These are phyloP conservation scores for Tympanopsis confertula DNA, from an alignment of 2,329 filamentous ascomycete genomes.

Conservation along the genomic window DNA sequence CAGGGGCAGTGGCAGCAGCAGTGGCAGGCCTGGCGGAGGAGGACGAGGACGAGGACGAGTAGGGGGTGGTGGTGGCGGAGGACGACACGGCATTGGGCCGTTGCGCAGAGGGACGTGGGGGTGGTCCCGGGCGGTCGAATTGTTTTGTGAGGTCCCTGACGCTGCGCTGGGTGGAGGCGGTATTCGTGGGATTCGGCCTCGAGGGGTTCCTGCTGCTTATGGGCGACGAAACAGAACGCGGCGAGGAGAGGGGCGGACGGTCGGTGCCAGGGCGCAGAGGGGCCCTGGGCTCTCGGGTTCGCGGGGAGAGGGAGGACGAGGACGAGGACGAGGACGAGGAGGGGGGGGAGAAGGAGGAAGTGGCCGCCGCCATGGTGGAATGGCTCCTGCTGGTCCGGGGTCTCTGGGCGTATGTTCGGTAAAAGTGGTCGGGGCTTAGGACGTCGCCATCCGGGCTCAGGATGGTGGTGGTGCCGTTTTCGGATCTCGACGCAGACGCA, in stretches of 20 bases:
- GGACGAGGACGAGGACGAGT: too few species aligned
- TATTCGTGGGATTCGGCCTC: slow-evolving; percentile 2
- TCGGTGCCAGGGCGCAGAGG: slow-evolving; percentile 10
- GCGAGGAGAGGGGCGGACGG: too few species aligned
- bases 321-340: slow-evolving; percentile 11
- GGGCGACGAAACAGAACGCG: slow-evolving; percentile 16
- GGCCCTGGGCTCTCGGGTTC: slow-evolving; percentile 5
- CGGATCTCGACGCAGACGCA: slow-evolving; percentile 9
- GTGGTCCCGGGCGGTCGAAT: slow-evolving; percentile 45
- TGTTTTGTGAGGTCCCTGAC: slow-evolving; percentile 71
- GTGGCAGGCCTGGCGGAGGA: neutral
- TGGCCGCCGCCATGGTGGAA: slow-evolving; percentile 4
- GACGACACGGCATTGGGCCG: slow-evolving; percentile 5
- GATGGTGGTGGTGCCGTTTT: slow-evolving; percentile 12
- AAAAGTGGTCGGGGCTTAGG: slow-evolving; percentile 42
- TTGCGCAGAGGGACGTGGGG: slow-evolving; percentile 6
- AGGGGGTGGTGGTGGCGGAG: slow-evolving; percentile 18
- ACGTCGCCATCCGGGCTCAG: slow-evolving; percentile 15
- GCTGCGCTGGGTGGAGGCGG: slow-evolving; percentile 38
- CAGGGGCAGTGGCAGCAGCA: neutral
- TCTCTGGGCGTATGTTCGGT: slow-evolving; percentile 38
- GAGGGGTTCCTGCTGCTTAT: slow-evolving; percentile 16
- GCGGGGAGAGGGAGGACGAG: slow-evolving; percentile 13
- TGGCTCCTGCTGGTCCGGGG: too few species aligned
- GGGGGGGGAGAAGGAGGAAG: slow-evolving; percentile 10